phyloP scores from a whole-genome alignment of 2,329 filamentous ascomycete genomes.

The Ceratocystis variospora region DNA sequence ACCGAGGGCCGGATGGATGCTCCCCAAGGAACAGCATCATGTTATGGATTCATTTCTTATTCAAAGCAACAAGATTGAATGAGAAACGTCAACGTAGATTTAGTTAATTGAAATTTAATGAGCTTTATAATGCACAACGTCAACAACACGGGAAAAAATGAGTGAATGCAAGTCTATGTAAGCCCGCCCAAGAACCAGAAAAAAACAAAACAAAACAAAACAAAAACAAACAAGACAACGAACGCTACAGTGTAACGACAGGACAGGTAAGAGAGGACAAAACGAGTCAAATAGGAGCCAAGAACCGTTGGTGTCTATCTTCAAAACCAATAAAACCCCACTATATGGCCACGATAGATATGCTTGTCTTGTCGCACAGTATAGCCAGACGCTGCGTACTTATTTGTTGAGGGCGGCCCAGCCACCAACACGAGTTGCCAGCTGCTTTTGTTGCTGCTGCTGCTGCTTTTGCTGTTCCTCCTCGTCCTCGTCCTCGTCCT shows the following conservation, averaged over 20 bases:
- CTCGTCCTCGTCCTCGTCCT: not conserved
- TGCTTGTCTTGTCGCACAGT: too few species aligned
- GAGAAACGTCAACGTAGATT: not conserved
- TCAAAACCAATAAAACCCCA: too few species aligned
- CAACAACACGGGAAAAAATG: not conserved
- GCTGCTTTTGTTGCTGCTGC: not conserved
- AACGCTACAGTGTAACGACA: too few species aligned
- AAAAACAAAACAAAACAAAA: not conserved
- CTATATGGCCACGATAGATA: too few species aligned
- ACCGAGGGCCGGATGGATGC: too few species aligned
- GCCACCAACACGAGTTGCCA: slow-evolving; percentile 15
- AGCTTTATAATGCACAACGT: not conserved
- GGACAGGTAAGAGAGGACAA: too few species aligned
- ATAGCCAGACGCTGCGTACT: not conserved
- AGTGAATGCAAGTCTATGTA: slow-evolving; percentile 2
- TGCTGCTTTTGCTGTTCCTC: not conserved
- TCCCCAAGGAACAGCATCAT: too few species aligned
- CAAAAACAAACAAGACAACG: not conserved
- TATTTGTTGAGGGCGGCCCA: slow-evolving; percentile 18
- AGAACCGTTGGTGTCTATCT: too few species aligned
- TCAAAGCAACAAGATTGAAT: not conserved
- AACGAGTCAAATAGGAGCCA: too few species aligned
- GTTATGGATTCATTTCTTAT: not conserved
- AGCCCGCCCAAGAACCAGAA: not conserved
- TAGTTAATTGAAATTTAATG: not conserved